Evolutionary conservation across 2,329 filamentous ascomycete genomes (phyloP).

Genomic region (Arthrobotrys sinensis): DNA sequence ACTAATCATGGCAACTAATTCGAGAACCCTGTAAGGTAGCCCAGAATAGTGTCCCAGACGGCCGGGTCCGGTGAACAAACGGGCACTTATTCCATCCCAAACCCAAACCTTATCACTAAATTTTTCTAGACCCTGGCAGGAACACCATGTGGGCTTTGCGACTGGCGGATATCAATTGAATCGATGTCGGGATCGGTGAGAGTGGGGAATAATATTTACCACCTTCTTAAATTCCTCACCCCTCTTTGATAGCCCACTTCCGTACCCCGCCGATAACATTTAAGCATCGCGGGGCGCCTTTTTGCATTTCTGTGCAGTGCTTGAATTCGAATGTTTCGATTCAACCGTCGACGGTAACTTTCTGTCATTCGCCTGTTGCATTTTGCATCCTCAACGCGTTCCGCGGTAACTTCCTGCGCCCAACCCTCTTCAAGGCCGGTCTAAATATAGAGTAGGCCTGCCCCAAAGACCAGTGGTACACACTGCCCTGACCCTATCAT

Average conservation of each 20-base stretch:
- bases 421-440: not conserved
- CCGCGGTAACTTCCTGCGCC: too few relatives aligned
- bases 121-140: not conserved
- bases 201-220: not conserved
- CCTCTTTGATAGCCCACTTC: not conserved
- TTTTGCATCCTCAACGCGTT: conserved; percentile 12
- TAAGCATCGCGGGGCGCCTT: not conserved
- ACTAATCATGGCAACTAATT: too few relatives aligned
- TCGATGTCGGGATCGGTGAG: not conserved
- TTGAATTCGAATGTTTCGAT: not conserved
- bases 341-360: not conserved
- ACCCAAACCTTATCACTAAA: conserved; percentile 18
- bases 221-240: conserved; percentile 8
- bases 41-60: not conserved
- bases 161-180: conserved; percentile 3
- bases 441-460: too few relatives aligned
- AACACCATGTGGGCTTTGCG: conserved; percentile 11
- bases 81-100: conserved; percentile 3
- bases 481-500: not conserved
- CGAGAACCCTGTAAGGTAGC: too few relatives aligned
- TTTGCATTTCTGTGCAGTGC: not conserved
- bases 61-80: not conserved
- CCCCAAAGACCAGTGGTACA: too few relatives aligned
- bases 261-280: not conserved
- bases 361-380: not conserved